Percentiles rank a stretch among this genome's conserved stretches.
Conservation (phyloP, 2,329 filamentous ascomycete genomes). For the Pseudogymnoascus verrucosus region DNA sequence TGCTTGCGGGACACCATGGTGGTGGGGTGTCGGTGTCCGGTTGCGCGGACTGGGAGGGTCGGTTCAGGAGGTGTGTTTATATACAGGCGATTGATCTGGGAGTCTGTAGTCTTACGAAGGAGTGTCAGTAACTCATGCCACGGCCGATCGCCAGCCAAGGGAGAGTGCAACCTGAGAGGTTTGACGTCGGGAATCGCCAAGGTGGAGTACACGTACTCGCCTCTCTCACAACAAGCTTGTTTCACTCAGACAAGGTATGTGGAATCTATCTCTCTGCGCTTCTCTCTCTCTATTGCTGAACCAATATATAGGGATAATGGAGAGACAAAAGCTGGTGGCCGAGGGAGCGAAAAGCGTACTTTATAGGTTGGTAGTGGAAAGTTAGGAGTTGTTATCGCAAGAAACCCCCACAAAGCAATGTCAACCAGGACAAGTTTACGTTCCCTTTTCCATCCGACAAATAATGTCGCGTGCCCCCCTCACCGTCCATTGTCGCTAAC, state of each 20-base stretch:
- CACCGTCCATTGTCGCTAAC: conserved; percentile 6
- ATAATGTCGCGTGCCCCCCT: conserved; percentile 8
- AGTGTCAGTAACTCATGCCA: not conserved
- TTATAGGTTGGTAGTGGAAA: not conserved
- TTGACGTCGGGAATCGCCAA: not conserved
- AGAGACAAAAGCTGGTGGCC: not conserved
- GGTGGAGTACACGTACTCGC: conserved; percentile 2
- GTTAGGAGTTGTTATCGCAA: not conserved
- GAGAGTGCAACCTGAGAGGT: conserved; percentile 3
- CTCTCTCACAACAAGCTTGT: not conserved
- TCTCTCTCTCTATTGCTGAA: not conserved
- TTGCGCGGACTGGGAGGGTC: not conserved
- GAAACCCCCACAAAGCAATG: conserved; percentile 6
- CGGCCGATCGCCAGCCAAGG: not conserved
- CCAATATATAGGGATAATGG: not conserved
- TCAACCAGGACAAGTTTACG: conserved; percentile 3
- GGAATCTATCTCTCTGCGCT: not conserved
- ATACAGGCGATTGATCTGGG: not conserved
- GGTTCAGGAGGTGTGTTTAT: not conserved
- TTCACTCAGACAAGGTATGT: not conserved
- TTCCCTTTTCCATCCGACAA: conserved; percentile 2
- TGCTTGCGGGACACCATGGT: conserved; percentile 9
- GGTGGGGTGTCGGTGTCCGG: not conserved
- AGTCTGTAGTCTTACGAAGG: not conserved
- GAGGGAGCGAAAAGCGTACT: not conserved